These are phyloP conservation scores for Haplosporangium gracile DNA, from an alignment of 192 early-diverging fungal genomes.

Conservation along the genomic window DNA sequence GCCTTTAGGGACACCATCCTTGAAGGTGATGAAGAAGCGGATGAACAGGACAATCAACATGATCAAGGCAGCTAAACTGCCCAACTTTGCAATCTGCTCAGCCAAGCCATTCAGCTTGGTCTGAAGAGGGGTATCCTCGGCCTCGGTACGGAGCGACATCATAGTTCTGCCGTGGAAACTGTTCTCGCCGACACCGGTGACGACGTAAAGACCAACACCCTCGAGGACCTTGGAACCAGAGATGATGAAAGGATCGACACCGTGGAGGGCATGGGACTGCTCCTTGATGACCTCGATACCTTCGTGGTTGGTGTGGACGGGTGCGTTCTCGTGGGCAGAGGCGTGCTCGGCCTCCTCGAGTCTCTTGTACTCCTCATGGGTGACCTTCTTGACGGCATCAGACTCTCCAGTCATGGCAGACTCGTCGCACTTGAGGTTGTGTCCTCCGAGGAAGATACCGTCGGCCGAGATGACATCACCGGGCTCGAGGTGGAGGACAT, in stretches of 20 bases:
- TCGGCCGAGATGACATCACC: slow-evolving; percentile 96
- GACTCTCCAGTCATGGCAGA: slow-evolving; percentile 93
- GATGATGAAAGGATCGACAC: slow-evolving; percentile 84
- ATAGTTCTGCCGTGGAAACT: slow-evolving; percentile 91
- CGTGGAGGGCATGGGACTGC: slow-evolving; percentile 21
- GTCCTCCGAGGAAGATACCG: slow-evolving; percentile 84
- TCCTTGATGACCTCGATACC: slow-evolving; percentile 51
- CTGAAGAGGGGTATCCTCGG: slow-evolving; percentile 93
- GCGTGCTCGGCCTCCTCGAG: slow-evolving; percentile 34
- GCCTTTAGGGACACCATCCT: slow-evolving; percentile 47
- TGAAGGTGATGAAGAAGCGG: slow-evolving; percentile 79
- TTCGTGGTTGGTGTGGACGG: slow-evolving; percentile 47
- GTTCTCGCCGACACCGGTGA: slow-evolving; percentile 87
- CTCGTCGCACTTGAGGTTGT: slow-evolving; percentile 90
- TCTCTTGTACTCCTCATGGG: slow-evolving; percentile 61
- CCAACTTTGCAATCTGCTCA: slow-evolving; percentile 95
- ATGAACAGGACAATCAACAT: slow-evolving; percentile 89
- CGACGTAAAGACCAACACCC: slow-evolving; percentile 87
- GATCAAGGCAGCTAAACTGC: slow-evolving; percentile 79
- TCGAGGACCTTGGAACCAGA: slow-evolving; percentile 92
- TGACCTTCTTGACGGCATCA: slow-evolving; percentile 84
- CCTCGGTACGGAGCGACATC: slow-evolving; percentile 87
- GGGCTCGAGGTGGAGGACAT: slow-evolving; percentile 86
- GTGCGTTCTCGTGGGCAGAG: slow-evolving; percentile 16
- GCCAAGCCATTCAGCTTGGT: slow-evolving; percentile 88